A percentile compares a stretch with the other conserved stretches of the same genome.
Conservation (phyloP, 148 eudicot species). For the Rheum nobile region DNA sequence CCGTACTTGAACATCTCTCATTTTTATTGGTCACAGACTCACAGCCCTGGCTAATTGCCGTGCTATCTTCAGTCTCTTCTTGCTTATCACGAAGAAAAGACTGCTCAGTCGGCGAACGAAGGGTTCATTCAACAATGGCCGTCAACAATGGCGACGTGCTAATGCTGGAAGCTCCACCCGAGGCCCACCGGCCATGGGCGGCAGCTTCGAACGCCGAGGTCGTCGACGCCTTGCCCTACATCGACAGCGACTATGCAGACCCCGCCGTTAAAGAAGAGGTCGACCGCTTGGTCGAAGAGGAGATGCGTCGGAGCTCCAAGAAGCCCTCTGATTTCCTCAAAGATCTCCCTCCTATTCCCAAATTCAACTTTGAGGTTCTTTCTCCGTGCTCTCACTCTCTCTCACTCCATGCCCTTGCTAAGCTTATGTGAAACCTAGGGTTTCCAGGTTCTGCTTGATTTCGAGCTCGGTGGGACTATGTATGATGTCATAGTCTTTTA, state of each 20-base stretch:
- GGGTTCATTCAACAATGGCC: slow-evolving; percentile 18
- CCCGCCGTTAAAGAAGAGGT: slow-evolving; percentile 67
- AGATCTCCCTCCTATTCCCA: slow-evolving; percentile 62
- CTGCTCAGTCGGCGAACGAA: not conserved
- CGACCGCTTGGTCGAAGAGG: slow-evolving; percentile 73
- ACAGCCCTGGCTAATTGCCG: too few species aligned
- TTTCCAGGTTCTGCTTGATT: not conserved
- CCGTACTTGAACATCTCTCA: too few species aligned
- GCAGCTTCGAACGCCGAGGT: slow-evolving; percentile 38
- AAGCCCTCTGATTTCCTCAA: slow-evolving; percentile 81
- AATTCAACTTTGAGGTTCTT: slow-evolving; percentile 41
- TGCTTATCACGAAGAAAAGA: too few species aligned
- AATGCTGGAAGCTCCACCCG: slow-evolving; percentile 70
- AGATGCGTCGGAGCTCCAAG: slow-evolving; percentile 74
- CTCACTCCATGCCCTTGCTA: not conserved
- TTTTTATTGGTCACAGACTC: too few species aligned
- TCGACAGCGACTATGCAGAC: slow-evolving; percentile 74
- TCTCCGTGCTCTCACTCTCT: not conserved
- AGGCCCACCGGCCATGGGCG: slow-evolving; percentile 35
- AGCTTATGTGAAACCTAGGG: slow-evolving; percentile 7
- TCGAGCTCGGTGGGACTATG: not conserved
- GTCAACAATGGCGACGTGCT: slow-evolving; percentile 32
- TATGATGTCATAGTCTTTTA: not conserved
- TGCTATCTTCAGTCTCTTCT: too few species aligned
- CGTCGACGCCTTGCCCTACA: slow-evolving; percentile 84